phyloP scores from a whole-genome alignment of 768 basidiomycete species.

The Tulasnella sp. region DNA sequence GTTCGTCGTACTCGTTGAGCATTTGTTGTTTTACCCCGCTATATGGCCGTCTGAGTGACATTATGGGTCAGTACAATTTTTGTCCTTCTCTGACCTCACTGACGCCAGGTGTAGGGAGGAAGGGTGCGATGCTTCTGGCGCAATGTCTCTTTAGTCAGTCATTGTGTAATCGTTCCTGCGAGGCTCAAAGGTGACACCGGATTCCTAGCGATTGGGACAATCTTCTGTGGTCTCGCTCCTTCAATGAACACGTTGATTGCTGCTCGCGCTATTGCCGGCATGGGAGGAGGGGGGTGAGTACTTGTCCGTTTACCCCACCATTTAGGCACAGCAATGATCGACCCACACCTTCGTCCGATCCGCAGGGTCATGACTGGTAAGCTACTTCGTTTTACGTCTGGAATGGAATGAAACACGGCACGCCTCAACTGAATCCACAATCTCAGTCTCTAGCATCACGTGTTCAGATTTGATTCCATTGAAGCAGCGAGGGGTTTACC shows the following conservation, averaged over 20 bases:
- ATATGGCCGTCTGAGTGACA: constrained; percentile 79
- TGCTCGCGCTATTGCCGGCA: constrained; percentile 76
- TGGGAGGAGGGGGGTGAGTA: constrained; percentile 82
- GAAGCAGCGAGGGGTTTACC: constrained; percentile 46
- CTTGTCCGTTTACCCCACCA: constrained; percentile 19
- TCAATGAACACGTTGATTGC: constrained; percentile 73
- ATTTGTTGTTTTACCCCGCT: constrained; percentile 86
- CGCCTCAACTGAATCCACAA: background rate
- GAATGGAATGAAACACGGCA: too few species aligned
- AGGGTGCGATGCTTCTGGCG: constrained; percentile 76
- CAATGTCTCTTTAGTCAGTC: constrained; percentile 65
- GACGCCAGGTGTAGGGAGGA: constrained; percentile 32
- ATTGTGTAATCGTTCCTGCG: constrained; percentile 19
- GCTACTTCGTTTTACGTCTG: background rate
- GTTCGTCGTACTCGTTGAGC: constrained; percentile 75
- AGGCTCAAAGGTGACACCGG: constrained; percentile 20
- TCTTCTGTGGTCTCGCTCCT: constrained; percentile 74
- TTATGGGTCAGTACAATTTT: constrained; percentile 40
- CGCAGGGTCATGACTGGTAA: constrained; percentile 72
- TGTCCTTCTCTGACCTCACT: constrained; percentile 27
- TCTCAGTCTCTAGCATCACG: constrained; percentile 64
- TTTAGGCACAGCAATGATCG: background rate
- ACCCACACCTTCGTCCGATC: background rate
- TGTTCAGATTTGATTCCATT: constrained; percentile 83
- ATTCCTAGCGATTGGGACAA: constrained; percentile 45